phyloP scores from a whole-genome alignment of 148 eudicot species.

The Bassia scoparia region DNA sequence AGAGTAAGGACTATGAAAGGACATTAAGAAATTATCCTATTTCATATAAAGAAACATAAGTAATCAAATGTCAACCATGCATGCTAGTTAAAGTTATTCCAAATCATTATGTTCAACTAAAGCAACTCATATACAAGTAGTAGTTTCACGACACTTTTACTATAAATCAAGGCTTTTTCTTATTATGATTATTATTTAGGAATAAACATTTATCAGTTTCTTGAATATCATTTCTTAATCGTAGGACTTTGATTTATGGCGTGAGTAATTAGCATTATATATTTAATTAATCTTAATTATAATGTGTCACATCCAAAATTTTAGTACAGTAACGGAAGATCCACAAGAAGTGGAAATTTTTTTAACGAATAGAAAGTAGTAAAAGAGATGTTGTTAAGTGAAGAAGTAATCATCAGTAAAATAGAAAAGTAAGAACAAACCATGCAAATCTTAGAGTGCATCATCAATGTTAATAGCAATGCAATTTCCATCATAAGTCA shows the following conservation, averaged over 20 bases:
- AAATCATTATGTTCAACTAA: slow-evolving; percentile 21
- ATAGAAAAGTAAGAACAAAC: no score
- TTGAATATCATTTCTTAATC: slow-evolving; percentile 11
- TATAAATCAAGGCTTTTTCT: slow-evolving; percentile 14
- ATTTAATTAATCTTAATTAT: slow-evolving; percentile 3
- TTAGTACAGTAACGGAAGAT: slow-evolving; percentile 7
- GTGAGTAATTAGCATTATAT: slow-evolving; percentile 8
- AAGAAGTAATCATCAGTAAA: no score
- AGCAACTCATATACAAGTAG: no score
- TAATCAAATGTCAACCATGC: slow-evolving; percentile 24
- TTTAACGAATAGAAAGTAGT: no score
- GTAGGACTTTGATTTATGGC: slow-evolving; percentile 1
- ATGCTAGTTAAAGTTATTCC: slow-evolving; percentile 18
- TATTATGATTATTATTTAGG: slow-evolving; percentile 12
- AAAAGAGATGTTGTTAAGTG: no score
- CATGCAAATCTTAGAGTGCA: no score
- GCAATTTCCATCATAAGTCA: no score
- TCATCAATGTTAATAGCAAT: no score
- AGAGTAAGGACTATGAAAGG: no score
- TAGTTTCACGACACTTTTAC: background rate
- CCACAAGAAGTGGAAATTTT: no score
- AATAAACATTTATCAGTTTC: background rate
- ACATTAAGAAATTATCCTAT: no score
- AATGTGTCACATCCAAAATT: background rate
- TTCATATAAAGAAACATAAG: slow-evolving; percentile 23